phyloP scores from a whole-genome alignment of 768 basidiomycete species.

The Boletus rubescentipes region DNA sequence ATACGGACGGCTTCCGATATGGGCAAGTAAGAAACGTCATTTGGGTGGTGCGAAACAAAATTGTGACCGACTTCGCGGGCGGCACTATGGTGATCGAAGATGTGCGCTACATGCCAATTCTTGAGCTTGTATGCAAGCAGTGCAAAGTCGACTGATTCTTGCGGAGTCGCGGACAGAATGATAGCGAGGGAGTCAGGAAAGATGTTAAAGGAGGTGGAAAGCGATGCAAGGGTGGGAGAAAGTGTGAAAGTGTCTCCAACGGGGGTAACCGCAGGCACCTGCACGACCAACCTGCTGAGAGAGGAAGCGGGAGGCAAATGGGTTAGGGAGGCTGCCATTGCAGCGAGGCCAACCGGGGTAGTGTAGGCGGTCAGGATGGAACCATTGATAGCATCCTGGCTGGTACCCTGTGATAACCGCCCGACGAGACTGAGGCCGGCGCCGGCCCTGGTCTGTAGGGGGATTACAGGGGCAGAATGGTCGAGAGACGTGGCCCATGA shows the following conservation, averaged over 20 bases:
- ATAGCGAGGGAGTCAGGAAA: slow-evolving; percentile 69
- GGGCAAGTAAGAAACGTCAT: slow-evolving; percentile 28
- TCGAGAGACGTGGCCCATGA: slow-evolving; percentile 51
- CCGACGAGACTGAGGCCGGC: slow-evolving; percentile 82
- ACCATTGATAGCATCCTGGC: slow-evolving; percentile 58
- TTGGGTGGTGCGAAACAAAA: slow-evolving; percentile 38
- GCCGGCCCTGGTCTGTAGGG: slow-evolving; percentile 80
- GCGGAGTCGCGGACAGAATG: slow-evolving; percentile 80
- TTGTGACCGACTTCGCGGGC: slow-evolving; percentile 72
- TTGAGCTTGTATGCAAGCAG: slow-evolving; percentile 70
- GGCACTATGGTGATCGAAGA: slow-evolving; percentile 85
- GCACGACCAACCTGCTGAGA: slow-evolving; percentile 71
- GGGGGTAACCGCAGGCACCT: slow-evolving; percentile 75
- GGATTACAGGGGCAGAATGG: slow-evolving; percentile 54
- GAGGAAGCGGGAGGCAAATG: slow-evolving; percentile 63
- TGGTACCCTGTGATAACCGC: slow-evolving; percentile 76
- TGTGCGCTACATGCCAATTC: slow-evolving; percentile 72
- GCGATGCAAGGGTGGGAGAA: slow-evolving; percentile 71
- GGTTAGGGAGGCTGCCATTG: slow-evolving; percentile 80
- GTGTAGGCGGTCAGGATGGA: slow-evolving; percentile 76
- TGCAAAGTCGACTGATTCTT: slow-evolving; percentile 79
- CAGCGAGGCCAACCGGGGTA: slow-evolving; percentile 77
- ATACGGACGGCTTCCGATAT: slow-evolving; percentile 51
- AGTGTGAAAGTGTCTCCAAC: slow-evolving; percentile 66
- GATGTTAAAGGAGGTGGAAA: slow-evolving; percentile 57